Conservation (phyloP, 176 grass and related monocot species). For the Aegilops bicornis region DNA sequence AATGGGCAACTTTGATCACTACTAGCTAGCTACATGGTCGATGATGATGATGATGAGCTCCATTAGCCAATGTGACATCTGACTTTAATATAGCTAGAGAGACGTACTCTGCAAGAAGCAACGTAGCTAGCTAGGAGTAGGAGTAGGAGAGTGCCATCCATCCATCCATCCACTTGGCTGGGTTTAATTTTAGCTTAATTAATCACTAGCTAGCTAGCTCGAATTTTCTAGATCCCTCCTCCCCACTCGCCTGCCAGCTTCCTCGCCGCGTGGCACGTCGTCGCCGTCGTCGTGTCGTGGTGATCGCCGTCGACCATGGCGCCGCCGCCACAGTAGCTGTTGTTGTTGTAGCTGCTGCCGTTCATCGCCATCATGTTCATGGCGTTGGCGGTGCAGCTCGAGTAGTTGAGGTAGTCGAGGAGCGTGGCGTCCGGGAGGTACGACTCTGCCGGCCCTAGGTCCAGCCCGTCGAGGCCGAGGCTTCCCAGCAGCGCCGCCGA, state of each 20-base stretch:
- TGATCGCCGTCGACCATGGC: not conserved
- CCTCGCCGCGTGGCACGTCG: conserved; percentile 49
- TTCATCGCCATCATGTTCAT: not conserved
- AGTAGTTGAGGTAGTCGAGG: conserved; percentile 53
- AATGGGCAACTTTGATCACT: not conserved
- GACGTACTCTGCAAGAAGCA: conserved; percentile 60
- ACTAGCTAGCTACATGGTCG: not conserved
- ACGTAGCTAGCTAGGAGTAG: conserved; percentile 23
- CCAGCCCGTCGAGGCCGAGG: conserved; percentile 52
- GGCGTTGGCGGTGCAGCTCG: conserved; percentile 24
- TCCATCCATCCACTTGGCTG: conserved; percentile 22
- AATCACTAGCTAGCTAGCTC: conserved; percentile 3
- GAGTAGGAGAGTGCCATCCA: conserved; percentile 11
- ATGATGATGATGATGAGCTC: conserved; percentile 27
- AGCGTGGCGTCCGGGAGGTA: conserved; percentile 42
- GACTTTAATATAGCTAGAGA: conserved; percentile 44
- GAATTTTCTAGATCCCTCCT: conserved; percentile 63
- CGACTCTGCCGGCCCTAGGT: conserved; percentile 33
- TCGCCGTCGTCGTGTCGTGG: conserved; percentile 24
- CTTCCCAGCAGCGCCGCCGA: conserved; percentile 10
- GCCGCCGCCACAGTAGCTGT: not conserved
- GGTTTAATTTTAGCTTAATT: not conserved
- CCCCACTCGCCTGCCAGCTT: conserved; percentile 64
- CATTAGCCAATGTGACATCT: conserved; percentile 45
- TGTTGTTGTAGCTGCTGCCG: not conserved